These are phyloP conservation scores for Monascus ruber DNA, from an alignment of 2,329 filamentous ascomycete species.

Conservation along the genomic window DNA sequence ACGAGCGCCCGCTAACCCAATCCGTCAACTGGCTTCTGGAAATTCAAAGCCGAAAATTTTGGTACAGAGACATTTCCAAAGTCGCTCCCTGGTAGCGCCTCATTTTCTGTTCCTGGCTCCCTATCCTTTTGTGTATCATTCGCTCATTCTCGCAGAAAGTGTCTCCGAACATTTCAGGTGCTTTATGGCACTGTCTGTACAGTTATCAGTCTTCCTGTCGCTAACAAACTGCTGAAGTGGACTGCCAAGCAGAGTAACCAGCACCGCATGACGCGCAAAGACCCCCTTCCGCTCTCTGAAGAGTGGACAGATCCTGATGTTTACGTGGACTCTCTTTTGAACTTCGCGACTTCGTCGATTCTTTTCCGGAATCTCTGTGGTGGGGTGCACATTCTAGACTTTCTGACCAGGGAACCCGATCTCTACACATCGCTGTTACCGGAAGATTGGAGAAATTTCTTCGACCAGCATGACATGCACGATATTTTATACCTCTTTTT, in stretches of 20 bases:
- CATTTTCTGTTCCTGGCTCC: too few species aligned
- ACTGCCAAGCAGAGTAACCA: neutral
- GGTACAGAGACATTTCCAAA: too few species aligned
- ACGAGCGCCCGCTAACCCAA: too few species aligned
- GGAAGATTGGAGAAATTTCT: slow-evolving; percentile 68
- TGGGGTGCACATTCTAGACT: slow-evolving; percentile 93
- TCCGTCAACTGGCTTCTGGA: too few species aligned
- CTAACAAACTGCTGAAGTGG: too few species aligned
- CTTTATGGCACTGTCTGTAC: neutral
- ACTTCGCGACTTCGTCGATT: slow-evolving; percentile 62
- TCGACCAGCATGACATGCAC: slow-evolving; percentile 59
- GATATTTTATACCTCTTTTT: slow-evolving; percentile 70
- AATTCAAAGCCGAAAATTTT: too few species aligned
- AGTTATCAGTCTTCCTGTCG: neutral
- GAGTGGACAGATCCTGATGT: slow-evolving; percentile 60
- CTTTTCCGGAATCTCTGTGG: slow-evolving; percentile 84
- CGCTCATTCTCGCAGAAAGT: too few species aligned
- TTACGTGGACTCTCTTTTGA: slow-evolving; percentile 67
- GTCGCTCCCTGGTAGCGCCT: too few species aligned
- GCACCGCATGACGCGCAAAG: slow-evolving; percentile 35
- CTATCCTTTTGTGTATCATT: too few species aligned
- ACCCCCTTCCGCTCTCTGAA: slow-evolving; percentile 55
- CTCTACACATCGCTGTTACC: slow-evolving; percentile 71
- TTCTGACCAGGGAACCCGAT: slow-evolving; percentile 76
- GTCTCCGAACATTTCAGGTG: too few species aligned